Evolutionary conservation across 2,329 filamentous ascomycete genomes (phyloP).

Genomic region (Penicillium capsulatum): DNA sequence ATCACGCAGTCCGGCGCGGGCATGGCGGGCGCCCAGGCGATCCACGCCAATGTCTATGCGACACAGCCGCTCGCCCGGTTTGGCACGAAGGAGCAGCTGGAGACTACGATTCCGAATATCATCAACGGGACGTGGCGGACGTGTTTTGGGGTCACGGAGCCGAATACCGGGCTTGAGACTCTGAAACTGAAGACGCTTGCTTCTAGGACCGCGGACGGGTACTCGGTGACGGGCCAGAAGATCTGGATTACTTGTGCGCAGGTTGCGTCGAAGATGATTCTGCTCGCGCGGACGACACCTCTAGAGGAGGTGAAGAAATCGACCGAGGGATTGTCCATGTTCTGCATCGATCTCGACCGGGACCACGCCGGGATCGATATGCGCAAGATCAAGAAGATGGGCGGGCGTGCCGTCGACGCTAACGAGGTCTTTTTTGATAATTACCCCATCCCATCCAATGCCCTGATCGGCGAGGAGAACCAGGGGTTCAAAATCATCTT

Average conservation of each 20-base stretch:
- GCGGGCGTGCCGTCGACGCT: slow-evolving; percentile 73
- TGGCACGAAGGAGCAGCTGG: slow-evolving; percentile 60
- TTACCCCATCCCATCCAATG: slow-evolving; percentile 61
- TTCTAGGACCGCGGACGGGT: slow-evolving; percentile 56
- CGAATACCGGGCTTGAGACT: slow-evolving; percentile 61
- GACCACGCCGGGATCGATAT: slow-evolving; percentile 59
- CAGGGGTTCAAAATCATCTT: slow-evolving; percentile 76
- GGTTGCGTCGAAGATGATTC: slow-evolving; percentile 76
- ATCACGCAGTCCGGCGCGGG: slow-evolving; percentile 71
- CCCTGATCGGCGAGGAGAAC: slow-evolving; percentile 67
- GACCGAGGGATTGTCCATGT: slow-evolving; percentile 72
- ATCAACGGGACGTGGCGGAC: slow-evolving; percentile 67
- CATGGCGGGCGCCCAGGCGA: slow-evolving; percentile 62
- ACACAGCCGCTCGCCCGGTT: slow-evolving; percentile 73
- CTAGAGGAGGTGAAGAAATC: slow-evolving; percentile 63
- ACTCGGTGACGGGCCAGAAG: slow-evolving; percentile 71
- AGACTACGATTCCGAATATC: slow-evolving; percentile 63
- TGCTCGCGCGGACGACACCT: slow-evolving; percentile 71
- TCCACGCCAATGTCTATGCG: slow-evolving; percentile 53
- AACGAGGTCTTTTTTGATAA: slow-evolving; percentile 87
- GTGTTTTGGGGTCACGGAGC: slow-evolving; percentile 67
- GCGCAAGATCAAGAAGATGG: slow-evolving; percentile 78
- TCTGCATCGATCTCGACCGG: slow-evolving; percentile 72
- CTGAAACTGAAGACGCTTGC: slow-evolving; percentile 65
- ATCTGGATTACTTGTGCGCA: slow-evolving; percentile 88